Percentiles rank a stretch among this genome's conserved stretches.
phyloP scores from a whole-genome alignment of 768 basidiomycete species.

The Tylopilus sp. region DNA sequence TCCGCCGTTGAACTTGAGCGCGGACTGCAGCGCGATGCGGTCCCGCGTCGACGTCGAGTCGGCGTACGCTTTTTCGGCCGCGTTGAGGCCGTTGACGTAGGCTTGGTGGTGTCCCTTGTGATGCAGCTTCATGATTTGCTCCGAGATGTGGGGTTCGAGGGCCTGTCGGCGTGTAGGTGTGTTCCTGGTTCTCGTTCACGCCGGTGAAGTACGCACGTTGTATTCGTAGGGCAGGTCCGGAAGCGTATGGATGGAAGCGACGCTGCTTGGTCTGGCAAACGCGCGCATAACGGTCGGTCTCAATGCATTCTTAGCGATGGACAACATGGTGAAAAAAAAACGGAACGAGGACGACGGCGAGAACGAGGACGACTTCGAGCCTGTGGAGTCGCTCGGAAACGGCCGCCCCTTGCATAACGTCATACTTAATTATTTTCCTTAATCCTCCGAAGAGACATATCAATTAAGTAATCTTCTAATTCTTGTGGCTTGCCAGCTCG shows the following conservation, averaged over 20 bases:
- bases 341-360: neutral
- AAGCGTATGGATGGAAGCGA: slow-evolving; percentile 62
- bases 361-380: neutral
- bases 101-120: slow-evolving; percentile 90
- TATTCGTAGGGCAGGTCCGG: slow-evolving; percentile 79
- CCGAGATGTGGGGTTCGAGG: slow-evolving; percentile 88
- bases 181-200: neutral
- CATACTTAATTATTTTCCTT: neutral
- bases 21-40: slow-evolving; percentile 80
- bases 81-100: slow-evolving; percentile 93
- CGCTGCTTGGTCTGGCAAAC: slow-evolving; percentile 39
- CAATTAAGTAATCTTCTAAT: neutral
- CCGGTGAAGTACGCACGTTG: slow-evolving; percentile 47
- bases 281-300: slow-evolving; percentile 46
- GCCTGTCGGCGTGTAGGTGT: slow-evolving; percentile 45
- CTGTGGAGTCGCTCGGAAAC: neutral
- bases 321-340: slow-evolving; percentile 40
- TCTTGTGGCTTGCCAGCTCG: neutral
- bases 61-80: slow-evolving; percentile 82
- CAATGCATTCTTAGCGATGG: slow-evolving; percentile 41
- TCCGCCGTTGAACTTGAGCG: slow-evolving; percentile 98
- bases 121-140: slow-evolving; percentile 92
- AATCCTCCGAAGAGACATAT: neutral
- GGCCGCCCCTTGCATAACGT: neutral
- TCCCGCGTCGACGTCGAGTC: slow-evolving; percentile 65